Percentiles rank a stretch among this genome's conserved stretches.
These are phyloP conservation scores for Draba incana DNA, from an alignment of 345 rosid genomes.

Conservation along the genomic window DNA sequence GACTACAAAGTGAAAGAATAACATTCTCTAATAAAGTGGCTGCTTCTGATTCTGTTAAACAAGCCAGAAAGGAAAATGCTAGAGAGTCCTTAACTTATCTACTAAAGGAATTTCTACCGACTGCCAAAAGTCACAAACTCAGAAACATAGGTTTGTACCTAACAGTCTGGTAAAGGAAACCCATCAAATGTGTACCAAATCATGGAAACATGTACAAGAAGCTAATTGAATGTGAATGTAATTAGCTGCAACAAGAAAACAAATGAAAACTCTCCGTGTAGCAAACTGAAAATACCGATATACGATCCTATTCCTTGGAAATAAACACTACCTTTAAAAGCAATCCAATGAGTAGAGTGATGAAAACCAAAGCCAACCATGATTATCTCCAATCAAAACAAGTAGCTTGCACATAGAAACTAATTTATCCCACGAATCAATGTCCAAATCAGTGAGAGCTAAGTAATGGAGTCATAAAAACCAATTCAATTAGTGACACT, in stretches of 20 bases:
- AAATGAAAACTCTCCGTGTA: not conserved
- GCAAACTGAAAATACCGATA: not conserved
- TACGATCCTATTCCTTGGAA: not conserved
- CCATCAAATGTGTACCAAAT: constrained; percentile 5
- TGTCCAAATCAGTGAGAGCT: not conserved
- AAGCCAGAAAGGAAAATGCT: constrained; percentile 12
- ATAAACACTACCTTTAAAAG: constrained; percentile 1
- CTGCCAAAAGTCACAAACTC: constrained; percentile 15
- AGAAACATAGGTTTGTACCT: constrained; percentile 6
- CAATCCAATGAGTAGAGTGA: constrained; percentile 4
- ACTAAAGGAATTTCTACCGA: not conserved
- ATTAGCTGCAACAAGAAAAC: not conserved
- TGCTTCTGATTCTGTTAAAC: constrained; percentile 8
- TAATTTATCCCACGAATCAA: not conserved
- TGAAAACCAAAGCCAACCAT: not conserved
- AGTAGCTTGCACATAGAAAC: constrained; percentile 5
- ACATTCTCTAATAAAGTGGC: constrained; percentile 4
- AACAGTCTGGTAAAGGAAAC: not conserved
- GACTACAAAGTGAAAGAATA: not conserved
- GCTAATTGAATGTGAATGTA: constrained; percentile 1
- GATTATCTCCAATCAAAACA: constrained; percentile 5
- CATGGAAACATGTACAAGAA: constrained; percentile 1
- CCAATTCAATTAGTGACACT: constrained; percentile 1
- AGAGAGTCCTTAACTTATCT: constrained; percentile 1
- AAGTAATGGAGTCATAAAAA: not conserved